A percentile compares a stretch with the other conserved stretches of the same genome.
phyloP scores from a whole-genome alignment of 768 basidiomycete genomes.

The Phylloporus sp. region DNA sequence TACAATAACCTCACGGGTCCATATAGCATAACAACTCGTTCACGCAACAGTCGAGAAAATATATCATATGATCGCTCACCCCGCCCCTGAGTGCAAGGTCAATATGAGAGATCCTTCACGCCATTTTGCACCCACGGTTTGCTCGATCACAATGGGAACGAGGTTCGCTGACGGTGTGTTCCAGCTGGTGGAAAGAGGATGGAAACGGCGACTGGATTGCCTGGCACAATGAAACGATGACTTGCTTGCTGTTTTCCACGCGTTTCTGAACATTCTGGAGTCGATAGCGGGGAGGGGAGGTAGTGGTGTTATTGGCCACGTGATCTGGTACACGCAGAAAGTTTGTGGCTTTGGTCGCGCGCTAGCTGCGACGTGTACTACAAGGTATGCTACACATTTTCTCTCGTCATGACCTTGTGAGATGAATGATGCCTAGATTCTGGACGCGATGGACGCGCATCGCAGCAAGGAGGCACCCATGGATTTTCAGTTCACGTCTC shows the following conservation, averaged over 20 bases:
- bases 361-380: conserved; percentile 12
- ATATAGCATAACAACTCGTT: conserved; percentile 93
- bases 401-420: not conserved
- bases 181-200: conserved; percentile 47
- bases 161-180: conserved; percentile 52
- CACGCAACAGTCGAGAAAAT: conserved; percentile 87
- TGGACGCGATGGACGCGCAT: conserved; percentile 22
- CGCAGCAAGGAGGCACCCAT: conserved; percentile 73
- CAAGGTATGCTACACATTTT: conserved; percentile 10
- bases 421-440: not conserved
- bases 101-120: conserved; percentile 12
- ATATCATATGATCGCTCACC: conserved; percentile 94
- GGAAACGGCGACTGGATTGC: conserved; percentile 41
- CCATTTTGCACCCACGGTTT: conserved; percentile 54
- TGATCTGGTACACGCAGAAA: conserved; percentile 17
- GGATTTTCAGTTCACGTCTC: conserved; percentile 83
- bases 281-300: conserved; percentile 1
- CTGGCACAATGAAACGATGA: conserved; percentile 10
- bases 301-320: conserved; percentile 18
- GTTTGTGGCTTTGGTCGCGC: conserved; percentile 12
- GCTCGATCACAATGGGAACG: conserved; percentile 91
- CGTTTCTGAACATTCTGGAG: conserved; percentile 26
- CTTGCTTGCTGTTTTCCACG: conserved; percentile 21
- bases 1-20: conserved; percentile 63
- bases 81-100: conserved; percentile 49